Evolutionary conservation across 2,329 filamentous ascomycete genomes (phyloP), one percentile per base, ranked within the genome.

Genomic region (Exophiala sp.): DNA sequence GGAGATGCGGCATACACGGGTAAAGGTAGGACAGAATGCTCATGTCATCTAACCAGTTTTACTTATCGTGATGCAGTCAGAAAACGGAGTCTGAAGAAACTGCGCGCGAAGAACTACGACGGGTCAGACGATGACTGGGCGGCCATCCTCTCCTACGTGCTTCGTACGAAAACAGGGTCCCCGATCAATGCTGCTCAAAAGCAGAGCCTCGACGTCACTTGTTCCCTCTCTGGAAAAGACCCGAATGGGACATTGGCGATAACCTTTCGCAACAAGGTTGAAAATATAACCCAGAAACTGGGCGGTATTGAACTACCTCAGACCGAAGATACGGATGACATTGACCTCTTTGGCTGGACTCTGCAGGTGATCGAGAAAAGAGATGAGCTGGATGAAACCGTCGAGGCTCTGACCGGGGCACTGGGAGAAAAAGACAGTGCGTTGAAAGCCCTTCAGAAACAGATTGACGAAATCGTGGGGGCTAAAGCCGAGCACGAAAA

Each of bases 321-420:
- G 56, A 59, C 42, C n/a, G 69, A 77, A 57, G 73, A 80, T 29
- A 73, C 76, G 27, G 71, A 77, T 55, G 74, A 77, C 42, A 70
- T 82, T 34, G 70, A 76, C 50, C 68, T 77, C 1, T 77, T 80
- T 52, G 75, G 78, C 27, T 83, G 80, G 80, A 68, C 73, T 10
- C 70, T 70, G 39, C 66, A 68, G 38, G 75, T 77, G 14, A 68
- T 74, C 10, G 62, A 69, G 22, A 67, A 70, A 40, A 70, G 74
- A 37, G 62, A 68, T 40, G 53, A 58, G 11, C 67, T 78, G 19
- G 64, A 72, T 44, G 58, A 65, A 35, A 64, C 73, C 46, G 58
- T 75, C n/a, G 63, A 64, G 3, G 63, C 63, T 16, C 60, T 76
- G 50, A 71, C 65, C 50, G 64, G 61, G 42, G 69, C 65, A 58